Evolutionary conservation across 106 monocot species (phyloP).

Genomic region (Gastrodia elata): DNA sequence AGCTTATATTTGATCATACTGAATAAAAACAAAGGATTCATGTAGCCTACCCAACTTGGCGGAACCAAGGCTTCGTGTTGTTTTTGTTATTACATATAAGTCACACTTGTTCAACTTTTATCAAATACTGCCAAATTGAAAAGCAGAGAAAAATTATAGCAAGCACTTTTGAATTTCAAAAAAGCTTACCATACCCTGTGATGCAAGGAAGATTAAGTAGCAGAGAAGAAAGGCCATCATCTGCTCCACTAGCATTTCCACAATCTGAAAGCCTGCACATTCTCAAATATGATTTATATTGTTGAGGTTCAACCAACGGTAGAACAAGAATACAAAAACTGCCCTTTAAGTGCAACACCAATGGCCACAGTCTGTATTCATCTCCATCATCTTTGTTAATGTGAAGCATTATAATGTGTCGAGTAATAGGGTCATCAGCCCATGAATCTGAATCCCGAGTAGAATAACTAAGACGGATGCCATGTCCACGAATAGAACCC

Average conservation of each 20-base stretch:
- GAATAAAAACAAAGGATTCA: no score
- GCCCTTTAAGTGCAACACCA: slow-evolving; percentile 73
- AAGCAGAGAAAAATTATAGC: background rate
- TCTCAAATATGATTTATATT: slow-evolving; percentile 54
- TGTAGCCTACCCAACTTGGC: no score
- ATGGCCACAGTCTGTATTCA: slow-evolving; percentile 67
- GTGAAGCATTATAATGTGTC: slow-evolving; percentile 62
- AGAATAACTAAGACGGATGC: slow-evolving; percentile 52
- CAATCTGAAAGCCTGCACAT: slow-evolving; percentile 48
- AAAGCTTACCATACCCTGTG: slow-evolving; percentile 99
- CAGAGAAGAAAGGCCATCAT: slow-evolving; percentile 54
- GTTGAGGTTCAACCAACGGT: slow-evolving; percentile 68
- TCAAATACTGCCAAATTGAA: slow-evolving; percentile 2
- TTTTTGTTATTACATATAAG: background rate
- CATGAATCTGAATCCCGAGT: slow-evolving; percentile 70
- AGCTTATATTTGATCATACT: no score
- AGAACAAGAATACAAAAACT: slow-evolving; percentile 54
- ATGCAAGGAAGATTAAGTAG: slow-evolving; percentile 83
- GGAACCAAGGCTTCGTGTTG: no score
- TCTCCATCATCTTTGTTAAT: slow-evolving; percentile 41
- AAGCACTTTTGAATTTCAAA: background rate
- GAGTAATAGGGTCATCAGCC: slow-evolving; percentile 92
- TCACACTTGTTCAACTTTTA: background rate
- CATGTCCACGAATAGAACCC: slow-evolving; percentile 68
- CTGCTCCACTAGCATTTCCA: slow-evolving; percentile 42